These are phyloP conservation scores for Lithospermum erythrorhizon DNA, from an alignment of 257 asterid species.

Conservation along the genomic window DNA sequence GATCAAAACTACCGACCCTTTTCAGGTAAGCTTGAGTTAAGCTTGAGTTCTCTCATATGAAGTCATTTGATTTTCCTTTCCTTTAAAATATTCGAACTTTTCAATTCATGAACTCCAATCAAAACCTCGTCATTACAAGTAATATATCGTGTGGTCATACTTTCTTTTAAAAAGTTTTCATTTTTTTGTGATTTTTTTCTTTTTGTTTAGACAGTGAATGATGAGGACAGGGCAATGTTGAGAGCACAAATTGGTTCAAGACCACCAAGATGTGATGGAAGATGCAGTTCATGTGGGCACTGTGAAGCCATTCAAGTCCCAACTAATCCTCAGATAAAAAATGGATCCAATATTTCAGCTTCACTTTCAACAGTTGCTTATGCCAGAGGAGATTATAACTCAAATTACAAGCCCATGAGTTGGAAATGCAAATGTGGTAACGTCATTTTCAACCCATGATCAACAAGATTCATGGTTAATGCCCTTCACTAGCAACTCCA, in stretches of 20 bases:
- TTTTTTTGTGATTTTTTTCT: neutral
- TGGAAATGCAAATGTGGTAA: constrained; percentile 95
- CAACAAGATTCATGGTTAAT: neutral
- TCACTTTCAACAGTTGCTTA: constrained; percentile 11
- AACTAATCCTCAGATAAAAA: constrained; percentile 36
- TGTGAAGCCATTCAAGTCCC: constrained; percentile 91
- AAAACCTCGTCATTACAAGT: too few species aligned
- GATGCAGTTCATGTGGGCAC: constrained; percentile 50
- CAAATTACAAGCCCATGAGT: constrained; percentile 88
- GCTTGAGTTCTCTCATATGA: constrained; percentile 6
- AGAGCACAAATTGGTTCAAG: constrained; percentile 55
- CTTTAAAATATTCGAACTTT: too few species aligned
- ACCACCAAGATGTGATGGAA: constrained; percentile 74
- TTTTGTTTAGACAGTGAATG: constrained; percentile 9
- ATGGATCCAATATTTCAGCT: constrained; percentile 18
- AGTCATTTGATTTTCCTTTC: neutral
- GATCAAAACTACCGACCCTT: constrained; percentile 11
- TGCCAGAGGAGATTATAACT: constrained; percentile 22
- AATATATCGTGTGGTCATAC: too few species aligned
- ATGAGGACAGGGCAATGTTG: constrained; percentile 19
- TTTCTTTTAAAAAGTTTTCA: neutral
- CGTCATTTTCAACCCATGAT: constrained; percentile 66
- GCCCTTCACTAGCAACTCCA: neutral
- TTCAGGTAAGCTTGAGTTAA: constrained; percentile 24
- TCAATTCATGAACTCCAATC: too few species aligned